Evolutionary conservation across 2,329 filamentous ascomycete species (phyloP), one percentile per base, ranked within the genome.

Genomic region (Aspergillus niger): DNA sequence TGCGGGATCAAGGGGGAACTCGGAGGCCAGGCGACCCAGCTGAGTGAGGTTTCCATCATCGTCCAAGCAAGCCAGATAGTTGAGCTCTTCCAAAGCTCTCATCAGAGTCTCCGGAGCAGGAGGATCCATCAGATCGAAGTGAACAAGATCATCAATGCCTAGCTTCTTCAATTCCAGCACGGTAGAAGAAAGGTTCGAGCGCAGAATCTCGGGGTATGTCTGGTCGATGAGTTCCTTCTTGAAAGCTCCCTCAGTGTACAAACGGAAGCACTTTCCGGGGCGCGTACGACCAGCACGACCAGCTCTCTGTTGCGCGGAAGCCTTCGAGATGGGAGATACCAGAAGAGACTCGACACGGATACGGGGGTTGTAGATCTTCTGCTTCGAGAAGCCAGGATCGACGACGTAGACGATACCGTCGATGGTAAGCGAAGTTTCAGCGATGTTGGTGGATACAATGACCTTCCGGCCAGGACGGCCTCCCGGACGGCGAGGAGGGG

Each of bases 331-430:
- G 22, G 95, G 93, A 3, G 95, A 97, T 5, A 99, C 94, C n/a
- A 99, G 83, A 7, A 99, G 85, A 1, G 95, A 98, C 79, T 99
- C 95, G 65, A 99, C 93, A 76, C 95, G 89, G 69, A 97, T 96
- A 63, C 95, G 89, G 22, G 95, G 94, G 77, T 99, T 98, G 83
- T 98, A 99, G 64, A 98, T 95, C 79, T 98, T 99, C 73, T 99
- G 95, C 81, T 99, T 99, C 81, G 92, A 97, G 82, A 99, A 99
- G 38, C 95, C 95, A 2, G 95, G 94, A 72, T 99, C 95, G n/a
- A 99, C 94, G 36, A 99, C 95, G 72, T 97, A 99, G 38, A 99
- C 95, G 65, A 99, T 99, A 74, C 95, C 95, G 73, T 99, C 95
- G 63, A 99, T 99, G 50, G 95, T 99, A 78, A 99, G 86, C 71